These are phyloP conservation scores for Bryopsis sp. DNA, from an alignment of 139 green algal genomes.

Conservation along the genomic window DNA sequence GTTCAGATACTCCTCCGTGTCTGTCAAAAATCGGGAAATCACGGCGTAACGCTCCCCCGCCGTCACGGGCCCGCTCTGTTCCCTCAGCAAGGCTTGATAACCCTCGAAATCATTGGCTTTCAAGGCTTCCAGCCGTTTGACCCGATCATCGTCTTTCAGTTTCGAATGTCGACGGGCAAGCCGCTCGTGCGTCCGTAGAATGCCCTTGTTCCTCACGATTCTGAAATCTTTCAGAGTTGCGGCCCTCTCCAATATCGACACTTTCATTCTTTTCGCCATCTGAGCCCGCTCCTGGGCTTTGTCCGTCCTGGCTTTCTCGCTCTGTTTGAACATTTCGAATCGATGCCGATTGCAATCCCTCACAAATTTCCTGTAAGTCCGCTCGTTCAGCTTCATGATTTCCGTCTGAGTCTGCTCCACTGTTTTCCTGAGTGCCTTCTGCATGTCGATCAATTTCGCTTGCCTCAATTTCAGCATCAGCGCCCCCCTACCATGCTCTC, in stretches of 20 bases:
- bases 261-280: constrained; percentile 15
- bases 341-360: constrained; percentile 32
- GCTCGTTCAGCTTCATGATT: constrained; percentile 59
- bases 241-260: constrained; percentile 25
- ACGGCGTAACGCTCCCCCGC: constrained; percentile 27
- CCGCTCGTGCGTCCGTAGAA: constrained; percentile 54
- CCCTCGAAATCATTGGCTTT: constrained; percentile 91
- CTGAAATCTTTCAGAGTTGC: constrained; percentile 27
- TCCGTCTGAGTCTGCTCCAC: constrained; percentile 45
- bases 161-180: constrained; percentile 35
- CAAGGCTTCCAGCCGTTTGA: constrained; percentile 48
- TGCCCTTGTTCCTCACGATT: constrained; percentile 38
- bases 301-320: constrained; percentile 34
- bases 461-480: constrained; percentile 5
- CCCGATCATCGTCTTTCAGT: constrained; percentile 18
- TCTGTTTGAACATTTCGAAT: constrained; percentile 34
- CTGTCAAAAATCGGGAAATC: constrained; percentile 72
- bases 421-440: constrained; percentile 19
- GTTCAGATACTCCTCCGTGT: constrained; percentile 95
- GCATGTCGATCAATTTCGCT: constrained; percentile 6
- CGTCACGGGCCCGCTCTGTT: constrained; percentile 20
- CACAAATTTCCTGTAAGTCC: constrained; percentile 61
- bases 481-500: not conserved
- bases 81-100: constrained; percentile 82
- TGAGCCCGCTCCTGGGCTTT: constrained; percentile 28